Percentiles rank a stretch among this genome's conserved stretches.
Conservation (phyloP, 1,139 yeast genomes). For the Magnusiomyces paraingens region DNA sequence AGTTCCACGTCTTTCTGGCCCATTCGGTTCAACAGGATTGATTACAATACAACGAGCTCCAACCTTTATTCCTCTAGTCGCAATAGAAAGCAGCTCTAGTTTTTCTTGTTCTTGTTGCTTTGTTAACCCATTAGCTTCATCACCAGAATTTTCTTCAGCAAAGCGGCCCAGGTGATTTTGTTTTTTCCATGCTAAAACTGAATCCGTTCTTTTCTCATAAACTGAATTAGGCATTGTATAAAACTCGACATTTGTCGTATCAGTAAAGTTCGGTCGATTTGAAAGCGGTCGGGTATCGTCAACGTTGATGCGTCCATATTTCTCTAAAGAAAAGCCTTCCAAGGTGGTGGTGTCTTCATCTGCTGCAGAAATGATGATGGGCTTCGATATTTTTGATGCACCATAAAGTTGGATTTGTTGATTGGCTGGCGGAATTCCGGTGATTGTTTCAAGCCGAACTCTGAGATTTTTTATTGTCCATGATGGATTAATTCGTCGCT, state of each 20-base stretch:
- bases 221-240: conserved; percentile 61
- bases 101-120: conserved; percentile 28
- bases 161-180: conserved; percentile 64
- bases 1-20: conserved; percentile 54
- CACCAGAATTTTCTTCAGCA: conserved; percentile 42
- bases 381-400: conserved; percentile 19
- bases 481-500: conserved; percentile 56
- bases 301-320: conserved; percentile 34
- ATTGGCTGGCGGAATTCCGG: conserved; percentile 64
- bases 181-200: conserved; percentile 74
- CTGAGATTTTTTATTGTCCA: conserved; percentile 58
- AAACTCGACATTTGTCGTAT: conserved; percentile 34
- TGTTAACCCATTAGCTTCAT: conserved; percentile 19
- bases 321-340: conserved; percentile 17
- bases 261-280: conserved; percentile 31
- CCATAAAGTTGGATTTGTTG: conserved; percentile 52
- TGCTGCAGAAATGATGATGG: conserved; percentile 35
- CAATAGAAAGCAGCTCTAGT: conserved; percentile 21
- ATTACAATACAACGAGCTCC: conserved; percentile 37
- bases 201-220: conserved; percentile 52
- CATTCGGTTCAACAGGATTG: conserved; percentile 29
- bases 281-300: conserved; percentile 36
- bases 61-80: conserved; percentile 32
- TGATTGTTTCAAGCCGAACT: conserved; percentile 56
- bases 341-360: conserved; percentile 17